These are phyloP conservation scores for Ricinus communis DNA, from an alignment of 345 rosid species.

Conservation along the genomic window DNA sequence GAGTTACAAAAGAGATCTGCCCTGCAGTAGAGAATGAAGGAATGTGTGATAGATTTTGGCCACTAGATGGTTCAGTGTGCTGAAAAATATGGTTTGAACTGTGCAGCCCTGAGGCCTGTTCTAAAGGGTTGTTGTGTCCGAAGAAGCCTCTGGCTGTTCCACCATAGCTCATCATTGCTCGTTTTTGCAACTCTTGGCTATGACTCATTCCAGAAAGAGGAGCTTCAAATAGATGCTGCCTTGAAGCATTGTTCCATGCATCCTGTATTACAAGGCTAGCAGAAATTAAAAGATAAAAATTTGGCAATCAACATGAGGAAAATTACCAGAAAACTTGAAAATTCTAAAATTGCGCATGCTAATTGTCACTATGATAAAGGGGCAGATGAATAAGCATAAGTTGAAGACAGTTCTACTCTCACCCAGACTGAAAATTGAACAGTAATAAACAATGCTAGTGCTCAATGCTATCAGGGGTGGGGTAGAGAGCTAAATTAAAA, in stretches of 20 bases:
- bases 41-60: conserved; percentile 1
- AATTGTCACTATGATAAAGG: too few species aligned
- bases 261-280: conserved; percentile 22
- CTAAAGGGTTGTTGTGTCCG: conserved; percentile 14
- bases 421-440: too few species aligned
- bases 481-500: not conserved
- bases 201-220: conserved; percentile 19
- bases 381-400: too few species aligned
- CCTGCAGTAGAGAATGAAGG: conserved; percentile 21
- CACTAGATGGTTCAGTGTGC: conserved; percentile 8
- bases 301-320: not conserved
- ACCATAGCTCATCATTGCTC: conserved; percentile 9
- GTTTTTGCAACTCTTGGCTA: conserved; percentile 20
- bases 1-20: conserved; percentile 6
- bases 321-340: conserved; percentile 7
- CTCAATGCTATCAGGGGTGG: not conserved
- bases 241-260: conserved; percentile 16
- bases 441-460: not conserved
- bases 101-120: conserved; percentile 9
- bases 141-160: conserved; percentile 5
- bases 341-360: too few species aligned
- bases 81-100: conserved; percentile 9
- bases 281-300: conserved; percentile 1
- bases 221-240: conserved; percentile 13
- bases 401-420: too few species aligned